Evolutionary conservation across 1,139 yeast species (phyloP).

Genomic region (Diutina mesorugosa): DNA sequence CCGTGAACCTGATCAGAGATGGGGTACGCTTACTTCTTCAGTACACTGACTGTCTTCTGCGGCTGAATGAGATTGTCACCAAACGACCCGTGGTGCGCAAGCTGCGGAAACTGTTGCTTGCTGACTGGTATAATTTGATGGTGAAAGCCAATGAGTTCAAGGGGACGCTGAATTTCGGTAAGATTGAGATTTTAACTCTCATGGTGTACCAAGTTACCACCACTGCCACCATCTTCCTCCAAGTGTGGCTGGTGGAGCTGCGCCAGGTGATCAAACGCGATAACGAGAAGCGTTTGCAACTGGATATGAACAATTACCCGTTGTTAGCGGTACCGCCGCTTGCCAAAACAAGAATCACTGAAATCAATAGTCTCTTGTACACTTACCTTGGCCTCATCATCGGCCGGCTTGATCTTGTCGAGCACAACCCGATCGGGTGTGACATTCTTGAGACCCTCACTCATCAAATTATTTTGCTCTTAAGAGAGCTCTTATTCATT

Average conservation of each 20-base stretch:
- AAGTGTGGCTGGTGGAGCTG: conserved; percentile 61
- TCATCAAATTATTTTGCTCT: conserved; percentile 52
- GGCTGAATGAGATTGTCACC: conserved; percentile 70
- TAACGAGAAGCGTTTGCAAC: conserved; percentile 21
- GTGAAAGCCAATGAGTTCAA: conserved; percentile 76
- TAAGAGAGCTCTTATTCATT: conserved; percentile 52
- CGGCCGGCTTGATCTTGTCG: conserved; percentile 64
- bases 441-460: conserved; percentile 52
- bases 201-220: conserved; percentile 66
- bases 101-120: conserved; percentile 66
- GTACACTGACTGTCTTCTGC: conserved; percentile 71
- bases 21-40: conserved; percentile 72
- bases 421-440: conserved; percentile 59
- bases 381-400: conserved; percentile 60
- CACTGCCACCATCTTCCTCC: conserved; percentile 60
- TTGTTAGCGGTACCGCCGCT: conserved; percentile 44
- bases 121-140: conserved; percentile 86
- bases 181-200: conserved; percentile 58
- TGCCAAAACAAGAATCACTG: conserved; percentile 61
- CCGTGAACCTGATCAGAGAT: conserved; percentile 46
- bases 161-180: conserved; percentile 51
- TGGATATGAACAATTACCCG: conserved; percentile 30
- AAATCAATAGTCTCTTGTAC: conserved; percentile 57
- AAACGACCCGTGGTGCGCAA: conserved; percentile 57
- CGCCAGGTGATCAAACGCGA: conserved; percentile 24